phyloP scores from a whole-genome alignment of 805 yeast species.

The Candida boidinii region DNA sequence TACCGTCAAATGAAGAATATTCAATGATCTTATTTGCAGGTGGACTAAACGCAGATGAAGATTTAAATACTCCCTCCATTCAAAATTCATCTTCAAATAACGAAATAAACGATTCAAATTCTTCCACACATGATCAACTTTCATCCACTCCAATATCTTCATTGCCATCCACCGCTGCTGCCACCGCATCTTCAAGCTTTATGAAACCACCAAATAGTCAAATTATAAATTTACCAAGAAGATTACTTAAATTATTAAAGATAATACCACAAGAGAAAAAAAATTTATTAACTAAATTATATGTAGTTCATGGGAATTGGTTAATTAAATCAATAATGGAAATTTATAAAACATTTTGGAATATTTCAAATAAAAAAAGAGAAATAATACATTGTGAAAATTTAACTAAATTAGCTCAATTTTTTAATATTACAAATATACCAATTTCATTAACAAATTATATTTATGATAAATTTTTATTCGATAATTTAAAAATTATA shows the following conservation, averaged over 20 bases:
- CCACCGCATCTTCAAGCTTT: not conserved
- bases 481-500: constrained; percentile 40
- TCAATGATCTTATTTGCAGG: constrained; percentile 73
- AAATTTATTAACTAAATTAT: constrained; percentile 50
- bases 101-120: constrained; percentile 17
- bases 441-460: constrained; percentile 73
- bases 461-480: constrained; percentile 43
- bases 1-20: constrained; percentile 60
- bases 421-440: constrained; percentile 66
- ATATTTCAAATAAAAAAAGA: constrained; percentile 10
- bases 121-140: constrained; percentile 5
- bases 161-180: too few relatives aligned
- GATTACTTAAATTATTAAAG: constrained; percentile 34
- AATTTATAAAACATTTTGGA: constrained; percentile 50
- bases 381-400: constrained; percentile 26
- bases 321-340: constrained; percentile 72
- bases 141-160: too few relatives aligned
- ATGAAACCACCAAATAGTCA: not conserved
- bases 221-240: constrained; percentile 17
- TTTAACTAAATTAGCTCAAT: constrained; percentile 29
- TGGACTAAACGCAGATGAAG: constrained; percentile 52
- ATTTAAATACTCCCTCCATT: too few relatives aligned
- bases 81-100: too few relatives aligned
- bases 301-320: constrained; percentile 89
- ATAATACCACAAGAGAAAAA: constrained; percentile 49